phyloP scores from a whole-genome alignment of 306 rosid genomes.

The Inga laurina region DNA sequence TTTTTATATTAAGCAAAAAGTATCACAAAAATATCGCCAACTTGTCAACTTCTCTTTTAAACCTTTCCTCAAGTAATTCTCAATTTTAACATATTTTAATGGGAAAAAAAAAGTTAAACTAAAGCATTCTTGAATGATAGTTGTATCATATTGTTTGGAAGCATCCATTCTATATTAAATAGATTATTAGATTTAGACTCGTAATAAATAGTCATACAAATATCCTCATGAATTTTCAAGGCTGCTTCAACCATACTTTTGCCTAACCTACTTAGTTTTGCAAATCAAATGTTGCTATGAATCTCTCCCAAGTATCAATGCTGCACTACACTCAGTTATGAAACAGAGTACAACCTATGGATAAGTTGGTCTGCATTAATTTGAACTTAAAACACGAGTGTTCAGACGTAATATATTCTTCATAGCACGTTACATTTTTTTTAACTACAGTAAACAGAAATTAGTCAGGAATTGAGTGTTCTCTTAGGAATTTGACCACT shows the following conservation, averaged over 20 bases:
- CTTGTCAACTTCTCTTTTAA: no score
- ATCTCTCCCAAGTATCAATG: not conserved
- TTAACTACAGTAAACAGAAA: not conserved
- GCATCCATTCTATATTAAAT: no score
- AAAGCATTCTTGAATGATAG: no score
- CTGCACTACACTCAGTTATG: not conserved
- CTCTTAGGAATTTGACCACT: not conserved
- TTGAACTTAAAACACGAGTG: not conserved
- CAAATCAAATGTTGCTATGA: not conserved
- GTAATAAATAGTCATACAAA: no score
- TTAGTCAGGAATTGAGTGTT: not conserved
- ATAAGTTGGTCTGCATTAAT: not conserved
- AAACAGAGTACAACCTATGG: not conserved
- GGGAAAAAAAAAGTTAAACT: no score
- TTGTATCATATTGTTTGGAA: no score
- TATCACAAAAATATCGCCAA: no score
- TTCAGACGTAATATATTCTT: not conserved
- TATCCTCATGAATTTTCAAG: not conserved
- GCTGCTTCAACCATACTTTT: not conserved
- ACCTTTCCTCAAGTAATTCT: no score
- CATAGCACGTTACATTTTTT: not conserved
- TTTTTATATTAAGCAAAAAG: not conserved
- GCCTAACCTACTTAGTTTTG: no score
- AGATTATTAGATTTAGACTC: no score
- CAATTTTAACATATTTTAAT: no score